A percentile compares a stretch with the other conserved stretches of the same genome.
Evolutionary conservation across 352 stramenopile species (phyloP).

Genomic region (Globisporangium nagaii): DNA sequence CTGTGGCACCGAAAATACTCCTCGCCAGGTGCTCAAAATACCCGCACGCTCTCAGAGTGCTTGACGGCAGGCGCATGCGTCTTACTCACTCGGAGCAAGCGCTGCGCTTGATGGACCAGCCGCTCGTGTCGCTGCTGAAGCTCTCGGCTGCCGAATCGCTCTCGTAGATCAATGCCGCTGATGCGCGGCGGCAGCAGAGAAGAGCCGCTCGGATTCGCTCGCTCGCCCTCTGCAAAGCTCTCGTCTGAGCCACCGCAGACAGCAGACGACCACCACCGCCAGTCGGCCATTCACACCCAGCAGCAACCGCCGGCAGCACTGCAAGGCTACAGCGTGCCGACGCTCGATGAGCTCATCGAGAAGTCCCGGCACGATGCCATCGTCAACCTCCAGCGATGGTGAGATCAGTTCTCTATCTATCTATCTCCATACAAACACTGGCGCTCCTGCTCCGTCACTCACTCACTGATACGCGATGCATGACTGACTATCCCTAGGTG

Average conservation of each 20-base stretch:
- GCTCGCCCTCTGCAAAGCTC: background rate
- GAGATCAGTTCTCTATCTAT: background rate
- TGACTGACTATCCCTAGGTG: slow-evolving; percentile 22
- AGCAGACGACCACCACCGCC: background rate
- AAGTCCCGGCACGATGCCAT: slow-evolving; percentile 30
- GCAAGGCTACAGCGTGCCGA: slow-evolving; percentile 4
- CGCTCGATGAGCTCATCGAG: slow-evolving; percentile 33
- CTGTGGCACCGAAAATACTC: too few species aligned
- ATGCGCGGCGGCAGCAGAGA: slow-evolving; percentile 1
- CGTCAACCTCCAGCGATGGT: slow-evolving; percentile 37
- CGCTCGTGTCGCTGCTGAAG: background rate
- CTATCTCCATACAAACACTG: too few species aligned
- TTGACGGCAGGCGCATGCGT: background rate
- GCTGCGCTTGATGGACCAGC: background rate
- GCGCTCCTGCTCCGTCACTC: too few species aligned
- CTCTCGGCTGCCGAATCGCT: too few species aligned
- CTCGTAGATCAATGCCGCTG: background rate
- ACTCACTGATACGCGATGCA: too few species aligned
- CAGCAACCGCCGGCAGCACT: background rate
- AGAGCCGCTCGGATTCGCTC: background rate
- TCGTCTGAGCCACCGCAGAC: background rate
- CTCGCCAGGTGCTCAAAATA: background rate
- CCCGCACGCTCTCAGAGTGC: background rate
- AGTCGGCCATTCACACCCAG: background rate
- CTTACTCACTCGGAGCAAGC: background rate